Base-by-base conservation (phyloP, 306 rosid species). In the Cucumis hystrix region DNA sequence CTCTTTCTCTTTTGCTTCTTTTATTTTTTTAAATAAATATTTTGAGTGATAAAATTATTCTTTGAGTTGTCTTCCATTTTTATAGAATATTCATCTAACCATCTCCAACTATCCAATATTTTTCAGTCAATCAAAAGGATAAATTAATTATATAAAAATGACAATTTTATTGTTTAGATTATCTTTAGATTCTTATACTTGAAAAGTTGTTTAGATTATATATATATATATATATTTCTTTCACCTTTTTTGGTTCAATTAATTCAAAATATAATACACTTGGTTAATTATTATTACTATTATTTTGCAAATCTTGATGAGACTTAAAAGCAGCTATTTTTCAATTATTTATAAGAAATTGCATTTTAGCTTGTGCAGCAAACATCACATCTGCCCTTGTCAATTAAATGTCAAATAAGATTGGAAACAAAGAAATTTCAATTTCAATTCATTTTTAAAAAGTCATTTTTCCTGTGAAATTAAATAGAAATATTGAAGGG, bases 61-160 rank as follows among this genome's bases (percentile, higher is more conserved):
- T 30, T 41, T 16, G 20, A 56, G 76, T 49, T 71, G 76, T 47
- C 76, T 71, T 49, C 76, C 76, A 71, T 71, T 71, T 71, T 71
- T 25, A 71, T 71, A 49, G 60, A 71, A 71, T 71, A 71, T 45
- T 49, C 76, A 70, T 70, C 56, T 68, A 69, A 45, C 39, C 75
- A 69, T 69, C 20, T 65, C 76, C 76, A 71, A 70, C 57, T 45
- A 33, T 47, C 40, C 40, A 70, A 69, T 69, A 47, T 23, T 71
- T 23, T 71, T 10, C 8, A 49, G 76, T 45, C 76, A 45, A 69
- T 69, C 75, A 71, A 45, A 64, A 43, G 75, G 15, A 43, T 69
- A 21, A n/a, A 43, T 43, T 6, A 43, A 43, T 43, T 6, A n/a
- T 21, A 37, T 43, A 66, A 65, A 41, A 4, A 21, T 13, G 7